phyloP scores from a whole-genome alignment of 106 monocot species.

The Triglochin maritima region DNA sequence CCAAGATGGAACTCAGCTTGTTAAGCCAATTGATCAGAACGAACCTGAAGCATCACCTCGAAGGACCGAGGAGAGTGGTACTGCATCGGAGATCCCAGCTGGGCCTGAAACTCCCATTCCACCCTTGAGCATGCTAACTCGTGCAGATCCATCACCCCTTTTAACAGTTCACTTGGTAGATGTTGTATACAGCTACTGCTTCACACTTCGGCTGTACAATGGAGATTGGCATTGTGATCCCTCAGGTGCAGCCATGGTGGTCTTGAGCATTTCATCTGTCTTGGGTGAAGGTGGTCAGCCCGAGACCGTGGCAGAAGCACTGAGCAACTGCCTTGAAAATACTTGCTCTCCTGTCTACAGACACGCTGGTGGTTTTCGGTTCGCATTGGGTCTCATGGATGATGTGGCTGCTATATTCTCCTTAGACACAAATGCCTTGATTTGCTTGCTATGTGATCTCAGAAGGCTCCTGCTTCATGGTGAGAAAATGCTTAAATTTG shows the following conservation, averaged over 20 bases:
- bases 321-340: slow-evolving; percentile 55
- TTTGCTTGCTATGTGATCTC: slow-evolving; percentile 77
- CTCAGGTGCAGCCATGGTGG: slow-evolving; percentile 50
- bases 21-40: slow-evolving; percentile 29
- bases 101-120: slow-evolving; percentile 67
- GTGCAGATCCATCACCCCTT: slow-evolving; percentile 25
- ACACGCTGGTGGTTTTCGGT: slow-evolving; percentile 53
- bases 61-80: slow-evolving; percentile 7
- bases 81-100: slow-evolving; percentile 37
- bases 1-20: slow-evolving; percentile 52
- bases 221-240: slow-evolving; percentile 87
- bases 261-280: slow-evolving; percentile 49
- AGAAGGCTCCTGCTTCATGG: slow-evolving; percentile 44
- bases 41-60: slow-evolving; percentile 2
- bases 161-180: slow-evolving; percentile 67
- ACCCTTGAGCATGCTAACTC: slow-evolving; percentile 38
- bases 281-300: slow-evolving; percentile 40
- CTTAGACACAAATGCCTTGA: slow-evolving; percentile 39
- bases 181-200: slow-evolving; percentile 76
- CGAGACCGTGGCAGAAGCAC: slow-evolving; percentile 50
- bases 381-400: slow-evolving; percentile 55
- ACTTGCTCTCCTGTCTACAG: slow-evolving; percentile 55
- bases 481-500: slow-evolving; percentile 34
- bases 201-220: slow-evolving; percentile 79
- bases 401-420: slow-evolving; percentile 49